Evolutionary conservation across 2,329 filamentous ascomycete genomes (phyloP).

Genomic region (Trichoderma gracile): DNA sequence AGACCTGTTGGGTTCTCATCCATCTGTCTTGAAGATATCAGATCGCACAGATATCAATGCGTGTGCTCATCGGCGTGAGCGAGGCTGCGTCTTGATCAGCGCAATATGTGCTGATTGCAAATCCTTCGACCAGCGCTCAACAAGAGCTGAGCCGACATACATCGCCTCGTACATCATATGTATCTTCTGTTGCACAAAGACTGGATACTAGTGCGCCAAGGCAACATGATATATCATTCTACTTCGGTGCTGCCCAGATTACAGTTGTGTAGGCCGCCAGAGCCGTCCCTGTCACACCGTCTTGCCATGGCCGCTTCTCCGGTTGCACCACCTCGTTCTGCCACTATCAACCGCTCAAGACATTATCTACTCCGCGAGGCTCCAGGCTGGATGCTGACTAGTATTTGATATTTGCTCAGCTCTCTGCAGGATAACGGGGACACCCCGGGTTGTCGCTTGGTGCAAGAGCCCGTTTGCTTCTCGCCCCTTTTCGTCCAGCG

Average conservation of each 20-base stretch:
- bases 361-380: neutral
- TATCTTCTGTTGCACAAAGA: neutral
- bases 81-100: neutral
- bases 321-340: neutral
- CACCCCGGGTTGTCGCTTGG: neutral
- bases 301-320: slow-evolving; percentile 11
- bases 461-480: neutral
- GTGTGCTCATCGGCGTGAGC: neutral
- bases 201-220: neutral
- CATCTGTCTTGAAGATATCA: neutral
- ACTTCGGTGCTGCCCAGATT: neutral
- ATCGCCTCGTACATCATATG: neutral
- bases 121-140: neutral
- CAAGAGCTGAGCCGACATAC: neutral
- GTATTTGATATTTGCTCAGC: neutral
- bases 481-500: neutral
- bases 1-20: neutral
- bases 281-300: slow-evolving; percentile 5
- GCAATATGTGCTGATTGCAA: neutral
- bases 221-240: neutral
- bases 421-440: neutral
- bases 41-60: neutral
- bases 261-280: neutral
- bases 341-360: neutral
- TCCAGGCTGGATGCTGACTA: neutral